Percentiles rank a stretch among this genome's conserved stretches.
phyloP scores from a whole-genome alignment of 2,329 filamentous ascomycete species.

The Ophiobolus disseminans region DNA sequence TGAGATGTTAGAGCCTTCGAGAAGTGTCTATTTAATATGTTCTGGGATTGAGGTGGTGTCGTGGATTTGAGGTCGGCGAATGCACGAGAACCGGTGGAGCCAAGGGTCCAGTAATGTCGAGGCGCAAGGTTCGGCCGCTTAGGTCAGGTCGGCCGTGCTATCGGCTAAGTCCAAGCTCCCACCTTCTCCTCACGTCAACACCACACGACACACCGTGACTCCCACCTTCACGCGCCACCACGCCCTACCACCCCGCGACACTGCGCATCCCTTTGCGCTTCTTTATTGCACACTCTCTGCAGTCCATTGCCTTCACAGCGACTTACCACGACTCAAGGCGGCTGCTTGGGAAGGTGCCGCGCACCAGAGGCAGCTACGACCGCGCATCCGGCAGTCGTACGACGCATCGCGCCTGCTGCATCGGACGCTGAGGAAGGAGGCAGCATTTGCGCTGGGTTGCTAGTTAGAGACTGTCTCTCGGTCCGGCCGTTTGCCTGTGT shows the following conservation, averaged over 20 bases:
- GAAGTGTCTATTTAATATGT: background rate
- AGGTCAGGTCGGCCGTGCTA: constrained; percentile 17
- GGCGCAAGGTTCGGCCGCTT: constrained; percentile 8
- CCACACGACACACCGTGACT: constrained; percentile 38
- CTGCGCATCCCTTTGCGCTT: constrained; percentile 14
- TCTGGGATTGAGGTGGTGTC: background rate
- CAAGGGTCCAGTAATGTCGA: constrained; percentile 12
- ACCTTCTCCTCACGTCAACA: constrained; percentile 36
- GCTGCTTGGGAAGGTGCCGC: constrained; percentile 23
- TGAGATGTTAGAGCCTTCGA: background rate
- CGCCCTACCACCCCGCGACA: constrained; percentile 16
- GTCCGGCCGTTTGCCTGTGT: constrained; percentile 28
- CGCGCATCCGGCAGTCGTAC: constrained; percentile 26
- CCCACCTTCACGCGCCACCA: constrained; percentile 18
- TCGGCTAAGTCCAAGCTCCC: constrained; percentile 36
- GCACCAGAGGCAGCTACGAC: constrained; percentile 32
- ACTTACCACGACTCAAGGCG: constrained; percentile 18
- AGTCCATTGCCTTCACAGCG: constrained; percentile 7
- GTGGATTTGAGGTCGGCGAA: background rate
- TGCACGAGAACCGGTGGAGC: constrained; percentile 8
- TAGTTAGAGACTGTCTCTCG: constrained; percentile 36
- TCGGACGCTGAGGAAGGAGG: constrained; percentile 22
- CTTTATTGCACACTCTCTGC: constrained; percentile 10
- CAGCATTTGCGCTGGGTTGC: constrained; percentile 23
- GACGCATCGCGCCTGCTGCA: constrained; percentile 23